Conservation (phyloP, 805 yeast genomes). For the Schizosaccharomyces japonicus region DNA sequence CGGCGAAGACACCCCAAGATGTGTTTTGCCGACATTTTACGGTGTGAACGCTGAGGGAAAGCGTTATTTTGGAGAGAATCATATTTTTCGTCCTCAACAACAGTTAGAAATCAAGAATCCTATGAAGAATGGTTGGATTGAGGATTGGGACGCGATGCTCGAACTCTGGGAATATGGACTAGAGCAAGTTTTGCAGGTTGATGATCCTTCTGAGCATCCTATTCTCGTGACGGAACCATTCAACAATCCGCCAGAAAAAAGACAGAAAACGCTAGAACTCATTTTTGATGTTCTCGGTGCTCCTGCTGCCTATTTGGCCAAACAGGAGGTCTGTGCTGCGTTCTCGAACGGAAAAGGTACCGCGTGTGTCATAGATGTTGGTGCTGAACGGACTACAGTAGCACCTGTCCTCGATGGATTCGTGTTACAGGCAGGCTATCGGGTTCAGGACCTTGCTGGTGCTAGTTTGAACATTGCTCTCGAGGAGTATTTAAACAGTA, state of each 20-base stretch:
- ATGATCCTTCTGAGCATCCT: constrained; percentile 40
- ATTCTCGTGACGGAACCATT: constrained; percentile 37
- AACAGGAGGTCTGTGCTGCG: constrained; percentile 45
- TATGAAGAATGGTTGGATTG: constrained; percentile 17
- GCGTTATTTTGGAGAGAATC: constrained; percentile 17
- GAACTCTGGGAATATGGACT: constrained; percentile 48
- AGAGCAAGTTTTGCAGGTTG: constrained; percentile 24
- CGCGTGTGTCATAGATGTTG: constrained; percentile 61
- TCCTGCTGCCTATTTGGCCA: constrained; percentile 53
- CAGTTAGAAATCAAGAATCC: constrained; percentile 17
- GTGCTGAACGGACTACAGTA: constrained; percentile 41
- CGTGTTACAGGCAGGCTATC: constrained; percentile 11
- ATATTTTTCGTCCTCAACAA: constrained; percentile 19
- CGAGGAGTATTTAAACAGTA: background rate
- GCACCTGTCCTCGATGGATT: constrained; percentile 32
- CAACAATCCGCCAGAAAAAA: constrained; percentile 42
- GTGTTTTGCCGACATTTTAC: constrained; percentile 49
- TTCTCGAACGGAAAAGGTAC: constrained; percentile 57
- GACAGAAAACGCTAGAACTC: constrained; percentile 34
- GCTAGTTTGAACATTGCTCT: background rate
- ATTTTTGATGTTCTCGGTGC: constrained; percentile 55
- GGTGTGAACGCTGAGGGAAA: constrained; percentile 16
- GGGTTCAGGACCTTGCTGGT: background rate
- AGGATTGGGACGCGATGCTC: constrained; percentile 43
- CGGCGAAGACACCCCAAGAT: constrained; percentile 71